These are phyloP conservation scores for Articulospora tetracladia DNA, from an alignment of 495 filamentous ascomycete species.

Conservation along the genomic window DNA sequence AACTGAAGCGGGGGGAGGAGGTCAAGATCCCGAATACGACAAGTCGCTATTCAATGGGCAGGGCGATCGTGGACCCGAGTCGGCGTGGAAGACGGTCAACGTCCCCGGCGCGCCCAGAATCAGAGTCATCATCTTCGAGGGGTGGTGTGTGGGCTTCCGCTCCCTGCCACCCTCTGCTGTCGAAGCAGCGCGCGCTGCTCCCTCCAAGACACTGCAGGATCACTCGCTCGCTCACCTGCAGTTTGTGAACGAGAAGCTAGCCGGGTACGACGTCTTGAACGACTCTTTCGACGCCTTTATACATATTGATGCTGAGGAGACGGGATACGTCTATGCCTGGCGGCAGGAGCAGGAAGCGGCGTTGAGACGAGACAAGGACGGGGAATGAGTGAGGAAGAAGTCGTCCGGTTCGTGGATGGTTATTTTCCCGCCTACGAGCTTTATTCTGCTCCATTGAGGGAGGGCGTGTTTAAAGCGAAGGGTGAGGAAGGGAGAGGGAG, in stretches of 20 bases:
- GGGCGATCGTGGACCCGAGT: slow-evolving; percentile 67
- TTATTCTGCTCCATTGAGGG: slow-evolving; percentile 62
- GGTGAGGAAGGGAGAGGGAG: slow-evolving; percentile 32
- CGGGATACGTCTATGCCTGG: slow-evolving; percentile 82
- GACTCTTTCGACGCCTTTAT: slow-evolving; percentile 76
- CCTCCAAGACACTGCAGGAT: slow-evolving; percentile 40
- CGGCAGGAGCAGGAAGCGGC: slow-evolving; percentile 74
- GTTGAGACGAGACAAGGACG: slow-evolving; percentile 56
- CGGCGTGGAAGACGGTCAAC: slow-evolving; percentile 62
- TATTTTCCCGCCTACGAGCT: slow-evolving; percentile 67
- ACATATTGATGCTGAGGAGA: slow-evolving; percentile 81
- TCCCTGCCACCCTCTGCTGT: slow-evolving; percentile 33
- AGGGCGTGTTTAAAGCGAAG: slow-evolving; percentile 54
- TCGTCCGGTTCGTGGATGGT: slow-evolving; percentile 48
- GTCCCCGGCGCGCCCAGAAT: slow-evolving; percentile 43
- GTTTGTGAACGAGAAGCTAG: slow-evolving; percentile 68
- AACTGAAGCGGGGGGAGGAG: slow-evolving; percentile 47
- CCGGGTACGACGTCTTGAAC: slow-evolving; percentile 68
- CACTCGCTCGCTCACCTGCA: slow-evolving; percentile 55
- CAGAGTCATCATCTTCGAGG: slow-evolving; percentile 78
- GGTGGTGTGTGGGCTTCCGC: slow-evolving; percentile 90
- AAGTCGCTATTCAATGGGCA: slow-evolving; percentile 74
- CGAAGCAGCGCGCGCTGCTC: slow-evolving; percentile 36
- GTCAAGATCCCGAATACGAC: slow-evolving; percentile 76
- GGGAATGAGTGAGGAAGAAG: slow-evolving; percentile 68